Percentiles rank a stretch among this genome's conserved stretches.
phyloP scores from a whole-genome alignment of 2,329 filamentous ascomycete species.

The Penicillium psychrosexuale region DNA sequence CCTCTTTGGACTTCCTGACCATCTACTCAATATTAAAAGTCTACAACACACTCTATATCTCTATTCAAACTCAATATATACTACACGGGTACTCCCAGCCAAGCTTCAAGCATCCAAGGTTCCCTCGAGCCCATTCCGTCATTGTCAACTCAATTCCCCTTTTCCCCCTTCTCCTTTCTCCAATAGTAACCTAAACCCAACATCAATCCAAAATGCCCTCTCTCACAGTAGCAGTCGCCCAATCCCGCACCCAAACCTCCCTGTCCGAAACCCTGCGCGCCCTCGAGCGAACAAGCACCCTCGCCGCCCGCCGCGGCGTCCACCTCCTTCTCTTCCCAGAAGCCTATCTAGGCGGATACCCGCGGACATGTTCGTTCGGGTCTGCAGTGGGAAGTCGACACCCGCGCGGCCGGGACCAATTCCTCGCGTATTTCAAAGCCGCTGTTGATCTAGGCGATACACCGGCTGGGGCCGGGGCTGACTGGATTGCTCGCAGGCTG shows the following conservation, averaged over 20 bases:
- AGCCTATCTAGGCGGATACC: slow-evolving; percentile 87
- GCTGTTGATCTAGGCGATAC: not conserved
- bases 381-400: slow-evolving; percentile 67
- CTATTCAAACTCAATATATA: not conserved
- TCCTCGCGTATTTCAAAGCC: slow-evolving; percentile 58
- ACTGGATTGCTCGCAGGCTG: not conserved
- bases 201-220: not conserved
- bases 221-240: slow-evolving; percentile 1
- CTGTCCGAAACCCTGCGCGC: slow-evolving; percentile 52
- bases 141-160: not conserved
- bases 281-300: slow-evolving; percentile 60
- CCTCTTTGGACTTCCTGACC: too few relatives aligned
- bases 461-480: not conserved
- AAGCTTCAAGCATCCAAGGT: not conserved
- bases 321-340: slow-evolving; percentile 84
- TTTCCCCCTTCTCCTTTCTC: not conserved
- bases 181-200: not conserved
- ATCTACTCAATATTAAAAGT: not conserved
- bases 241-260: not conserved
- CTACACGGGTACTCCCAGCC: not conserved
- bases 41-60: not conserved
- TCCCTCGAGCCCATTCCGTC: not conserved
- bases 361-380: slow-evolving; percentile 79
- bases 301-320: slow-evolving; percentile 57
- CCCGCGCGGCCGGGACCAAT: slow-evolving; percentile 74